Base-by-base conservation (phyloP, 805 yeast genomes). In the Starmerella ratchasimensis region DNA sequence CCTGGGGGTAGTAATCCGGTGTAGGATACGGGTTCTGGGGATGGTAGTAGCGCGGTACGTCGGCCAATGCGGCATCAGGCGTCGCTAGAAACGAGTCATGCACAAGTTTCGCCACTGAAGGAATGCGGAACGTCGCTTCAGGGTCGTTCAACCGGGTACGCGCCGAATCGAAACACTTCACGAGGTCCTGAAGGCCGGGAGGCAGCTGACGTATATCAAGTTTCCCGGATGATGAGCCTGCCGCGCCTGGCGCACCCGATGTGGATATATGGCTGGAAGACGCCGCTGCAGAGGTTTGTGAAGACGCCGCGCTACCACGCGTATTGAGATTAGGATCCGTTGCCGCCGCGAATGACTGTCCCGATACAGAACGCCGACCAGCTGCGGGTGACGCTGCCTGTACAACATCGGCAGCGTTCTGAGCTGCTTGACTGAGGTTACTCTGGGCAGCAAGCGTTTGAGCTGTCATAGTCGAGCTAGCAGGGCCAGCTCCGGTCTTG, bases 11-110 rank as follows among this genome's bases (percentile, higher is more conserved):
- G 58, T 77, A 81, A 17, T 80, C 71, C 27, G 90, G 81, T 6
- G 94, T 82, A 20, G 95, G 94, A 54, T 80, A 93, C 37, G 93
- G 93, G 48, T 75, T 73, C 17, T 71, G 68, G 5, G 96, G 88
- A 34, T 69, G 71, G 55, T 83, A 76, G 55, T 71, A 69, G 43
- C 77, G 71, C 14, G 96, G 94, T 49, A 66, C 71, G 51, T 88
- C 96, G 2, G 93, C 77, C 55, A 88, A 93, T 41, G 76, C 70
- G 1, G 97, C 81, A 59, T 90, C 97, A 0, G 98, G 97, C 56
- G 96, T 83, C 51, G 80, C 80, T 48, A 81, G 63, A 42, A 82
- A 64, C 3, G 96, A 84, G 1, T 79, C 70, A 54, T 82, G 93
- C 47, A 88, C 63, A 48, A 71, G 63, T 41, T 67, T 67, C 34